These are phyloP conservation scores for Mortierella sp. DNA, from an alignment of 371 early-diverging fungal genomes.

Conservation along the genomic window DNA sequence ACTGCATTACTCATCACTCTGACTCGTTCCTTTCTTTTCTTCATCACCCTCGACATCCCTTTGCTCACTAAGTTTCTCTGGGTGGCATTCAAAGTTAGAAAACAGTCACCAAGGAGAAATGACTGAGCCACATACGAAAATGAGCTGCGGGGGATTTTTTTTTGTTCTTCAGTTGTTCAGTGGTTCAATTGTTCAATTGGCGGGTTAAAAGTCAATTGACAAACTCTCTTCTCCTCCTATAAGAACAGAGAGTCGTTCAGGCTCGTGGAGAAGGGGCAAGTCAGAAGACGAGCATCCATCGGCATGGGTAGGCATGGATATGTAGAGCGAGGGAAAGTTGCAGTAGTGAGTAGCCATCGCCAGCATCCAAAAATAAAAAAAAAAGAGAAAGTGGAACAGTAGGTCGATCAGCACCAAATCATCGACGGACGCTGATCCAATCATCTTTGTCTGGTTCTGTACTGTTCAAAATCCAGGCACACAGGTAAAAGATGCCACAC, in stretches of 20 bases:
- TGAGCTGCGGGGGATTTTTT: constrained; percentile 10
- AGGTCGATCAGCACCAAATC: too few relatives aligned
- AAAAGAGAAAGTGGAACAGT: too few relatives aligned
- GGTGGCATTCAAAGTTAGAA: background rate
- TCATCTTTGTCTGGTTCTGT: too few relatives aligned
- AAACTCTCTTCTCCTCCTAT: too few relatives aligned
- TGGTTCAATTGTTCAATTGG: background rate
- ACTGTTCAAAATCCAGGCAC: background rate
- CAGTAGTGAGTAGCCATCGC: too few relatives aligned
- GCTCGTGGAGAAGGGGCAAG: too few relatives aligned
- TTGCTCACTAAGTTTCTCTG: background rate
- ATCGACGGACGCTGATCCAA: too few relatives aligned
- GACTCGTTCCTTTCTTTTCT: background rate
- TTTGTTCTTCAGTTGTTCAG: background rate
- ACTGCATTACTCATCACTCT: constrained; percentile 1
- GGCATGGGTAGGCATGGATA: too few relatives aligned
- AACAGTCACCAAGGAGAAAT: background rate
- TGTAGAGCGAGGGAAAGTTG: too few relatives aligned
- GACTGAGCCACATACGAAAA: constrained; percentile 1
- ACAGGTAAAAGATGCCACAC: background rate
- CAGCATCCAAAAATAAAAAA: too few relatives aligned
- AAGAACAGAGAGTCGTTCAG: too few relatives aligned
- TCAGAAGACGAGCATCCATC: too few relatives aligned
- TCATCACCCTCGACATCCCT: background rate
- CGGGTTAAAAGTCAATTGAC: background rate